Evolutionary conservation across 495 filamentous ascomycete genomes (phyloP), one percentile per base, ranked within the genome.

Genomic region (Penicillium goetzii): DNA sequence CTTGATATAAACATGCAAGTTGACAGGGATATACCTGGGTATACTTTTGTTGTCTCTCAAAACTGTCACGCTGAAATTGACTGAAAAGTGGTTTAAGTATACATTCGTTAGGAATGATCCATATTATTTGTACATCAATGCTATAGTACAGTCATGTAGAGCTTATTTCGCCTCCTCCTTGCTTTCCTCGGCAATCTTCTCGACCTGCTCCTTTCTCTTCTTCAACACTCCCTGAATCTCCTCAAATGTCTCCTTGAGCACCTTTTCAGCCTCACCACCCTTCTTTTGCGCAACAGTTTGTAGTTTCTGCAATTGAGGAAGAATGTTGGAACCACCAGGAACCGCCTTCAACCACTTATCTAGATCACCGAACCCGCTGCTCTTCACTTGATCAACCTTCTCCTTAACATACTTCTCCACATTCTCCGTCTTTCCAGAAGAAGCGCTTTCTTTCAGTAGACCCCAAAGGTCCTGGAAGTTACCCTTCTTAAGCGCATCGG

Each of bases 331-430:
- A 10, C 83, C 84, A 19, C 76, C 77, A 8, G 83, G 82, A 23
- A 88, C 74, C 75, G 81, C 81, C 57, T 80, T 76, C 26, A 82
- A 60, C 64, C 84, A 84, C 64, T 81, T 68, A 47, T 84, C 78
- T 17, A 86, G 43, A 49, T 73, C 68, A 63, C 71, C 49, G 32
- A 76, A 67, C 53, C 72, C 62, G 23, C 69, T 76, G 33, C 79
- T 65, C 75, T 85, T 85, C 14, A 82, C 81, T 71, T 88, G 82
- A 12, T 83, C 78, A 12, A 77, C 77, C 9, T 79, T 78, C 19
- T 82, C 73, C 66, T 83, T 81, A 56, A 87, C 77, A 63, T 88
- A 89, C 30, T 83, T 78, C 73, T 90, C 79, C 28, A 90, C 67
- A 5, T 83, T 76, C 43, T 80, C 78, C 2, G 76, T 79, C 64